Evolutionary conservation across 139 green algal species (phyloP).

Genomic region (Chlorella sp.): DNA sequence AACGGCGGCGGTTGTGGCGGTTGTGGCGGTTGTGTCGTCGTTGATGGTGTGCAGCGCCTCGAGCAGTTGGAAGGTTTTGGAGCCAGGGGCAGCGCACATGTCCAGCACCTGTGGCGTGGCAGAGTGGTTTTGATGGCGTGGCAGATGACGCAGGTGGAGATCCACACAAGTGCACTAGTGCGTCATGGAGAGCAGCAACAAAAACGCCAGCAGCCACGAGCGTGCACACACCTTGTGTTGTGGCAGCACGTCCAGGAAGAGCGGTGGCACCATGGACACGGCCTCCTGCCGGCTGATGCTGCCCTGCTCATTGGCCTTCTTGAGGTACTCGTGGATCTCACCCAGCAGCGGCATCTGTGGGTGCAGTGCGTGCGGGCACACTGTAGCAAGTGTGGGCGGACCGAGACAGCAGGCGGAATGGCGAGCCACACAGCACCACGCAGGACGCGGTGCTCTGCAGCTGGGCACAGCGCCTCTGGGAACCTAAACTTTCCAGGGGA

Average conservation of each 20-base stretch:
- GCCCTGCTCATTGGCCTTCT: conserved; percentile 71
- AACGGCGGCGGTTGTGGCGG: neutral
- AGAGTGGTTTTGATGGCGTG: neutral
- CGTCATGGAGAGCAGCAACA: no score
- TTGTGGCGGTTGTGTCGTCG: neutral
- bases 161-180: no score
- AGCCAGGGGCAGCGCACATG: conserved; percentile 95
- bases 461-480: no score
- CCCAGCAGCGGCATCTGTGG: conserved; percentile 39
- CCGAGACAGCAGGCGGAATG: no score
- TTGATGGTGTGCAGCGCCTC: conserved; percentile 79
- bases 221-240: conserved; percentile 80
- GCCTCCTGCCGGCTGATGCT: conserved; percentile 96
- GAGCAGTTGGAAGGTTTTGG: conserved; percentile 96
- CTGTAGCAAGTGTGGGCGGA: conserved; percentile 3
- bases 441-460: no score
- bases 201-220: no score
- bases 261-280: conserved; percentile 96
- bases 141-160: no score
- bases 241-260: conserved; percentile 93
- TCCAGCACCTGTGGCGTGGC: conserved; percentile 79
- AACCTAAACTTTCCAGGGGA: no score
- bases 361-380: no score
- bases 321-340: conserved; percentile 67
- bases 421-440: no score